Percentiles rank a stretch among this genome's conserved stretches.
These are phyloP conservation scores for Diaporthe ilicicola DNA, from an alignment of 2,329 filamentous ascomycete genomes.

Conservation along the genomic window DNA sequence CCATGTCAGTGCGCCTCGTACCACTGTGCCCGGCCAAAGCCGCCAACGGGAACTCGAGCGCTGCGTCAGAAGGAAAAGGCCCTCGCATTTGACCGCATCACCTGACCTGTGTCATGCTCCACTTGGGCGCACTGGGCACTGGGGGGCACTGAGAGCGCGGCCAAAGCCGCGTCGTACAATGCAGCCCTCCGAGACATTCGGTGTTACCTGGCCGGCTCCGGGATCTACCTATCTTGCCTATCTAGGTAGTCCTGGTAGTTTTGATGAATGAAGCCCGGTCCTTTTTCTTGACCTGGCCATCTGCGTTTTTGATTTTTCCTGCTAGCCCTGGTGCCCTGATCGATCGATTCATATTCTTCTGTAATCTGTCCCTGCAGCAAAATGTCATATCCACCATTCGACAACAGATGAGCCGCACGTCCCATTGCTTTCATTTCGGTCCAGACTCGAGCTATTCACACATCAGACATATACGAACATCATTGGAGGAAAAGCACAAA, in stretches of 20 bases:
- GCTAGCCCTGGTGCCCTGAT: too few relatives aligned
- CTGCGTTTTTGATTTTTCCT: too few relatives aligned
- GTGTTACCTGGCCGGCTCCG: not conserved
- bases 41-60: not conserved
- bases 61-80: slow-evolving; percentile 8
- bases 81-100: slow-evolving; percentile 16
- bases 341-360: too few relatives aligned
- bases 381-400: too few relatives aligned
- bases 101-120: slow-evolving; percentile 16
- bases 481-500: not conserved
- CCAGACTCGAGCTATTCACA: not conserved
- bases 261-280: too few relatives aligned
- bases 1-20: not conserved
- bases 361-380: too few relatives aligned
- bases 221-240: too few relatives aligned
- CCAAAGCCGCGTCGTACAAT: slow-evolving; percentile 14
- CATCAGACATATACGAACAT: not conserved
- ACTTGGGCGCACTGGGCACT: not conserved
- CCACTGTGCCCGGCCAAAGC: not conserved
- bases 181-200: slow-evolving; percentile 14
- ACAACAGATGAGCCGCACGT: too few relatives aligned
- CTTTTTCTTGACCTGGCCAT: too few relatives aligned
- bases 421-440: not conserved
- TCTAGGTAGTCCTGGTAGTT: too few relatives aligned
- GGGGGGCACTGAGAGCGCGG: not conserved